These are phyloP conservation scores for Annulohypoxylon nitens DNA, from an alignment of 495 filamentous ascomycete genomes.

Conservation along the genomic window DNA sequence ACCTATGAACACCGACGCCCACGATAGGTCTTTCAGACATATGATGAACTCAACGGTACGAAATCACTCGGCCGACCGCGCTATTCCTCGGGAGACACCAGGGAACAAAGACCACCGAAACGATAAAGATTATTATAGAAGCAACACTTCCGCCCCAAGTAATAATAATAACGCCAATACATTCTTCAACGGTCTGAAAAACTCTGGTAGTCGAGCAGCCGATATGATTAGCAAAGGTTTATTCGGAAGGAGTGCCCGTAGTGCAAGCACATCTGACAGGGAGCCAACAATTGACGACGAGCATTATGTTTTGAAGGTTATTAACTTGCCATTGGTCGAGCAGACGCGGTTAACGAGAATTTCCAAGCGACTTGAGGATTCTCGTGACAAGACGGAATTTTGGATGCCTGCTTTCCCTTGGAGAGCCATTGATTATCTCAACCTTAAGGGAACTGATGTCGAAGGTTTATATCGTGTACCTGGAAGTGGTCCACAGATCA, in stretches of 20 bases:
- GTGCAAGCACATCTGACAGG: constrained; percentile 76
- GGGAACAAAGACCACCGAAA: constrained; percentile 54
- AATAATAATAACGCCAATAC: constrained; percentile 71
- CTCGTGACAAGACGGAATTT: constrained; percentile 92
- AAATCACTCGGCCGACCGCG: constrained; percentile 74
- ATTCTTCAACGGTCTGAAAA: constrained; percentile 80
- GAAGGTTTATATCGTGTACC: constrained; percentile 91
- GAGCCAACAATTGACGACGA: constrained; percentile 76
- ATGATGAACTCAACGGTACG: constrained; percentile 72
- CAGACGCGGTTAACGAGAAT: constrained; percentile 90
- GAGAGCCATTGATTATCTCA: constrained; percentile 92
- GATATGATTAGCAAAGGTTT: constrained; percentile 82
- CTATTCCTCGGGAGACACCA: constrained; percentile 50
- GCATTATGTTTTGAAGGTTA: constrained; percentile 79
- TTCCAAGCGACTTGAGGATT: constrained; percentile 84
- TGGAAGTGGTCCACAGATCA: constrained; percentile 84
- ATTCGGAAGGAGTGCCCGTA: constrained; percentile 79
- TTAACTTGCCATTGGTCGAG: constrained; percentile 83
- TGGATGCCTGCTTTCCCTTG: constrained; percentile 97
- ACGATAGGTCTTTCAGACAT: constrained; percentile 73
- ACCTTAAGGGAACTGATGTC: constrained; percentile 89
- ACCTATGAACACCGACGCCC: constrained; percentile 64
- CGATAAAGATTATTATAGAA: constrained; percentile 61
- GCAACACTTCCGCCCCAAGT: constrained; percentile 66
- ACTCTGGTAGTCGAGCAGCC: constrained; percentile 77